Percentiles rank a stretch among this genome's conserved stretches.
Conservation (phyloP, 169 alveolate genomes). For the Plasmodium gallinaceum region DNA sequence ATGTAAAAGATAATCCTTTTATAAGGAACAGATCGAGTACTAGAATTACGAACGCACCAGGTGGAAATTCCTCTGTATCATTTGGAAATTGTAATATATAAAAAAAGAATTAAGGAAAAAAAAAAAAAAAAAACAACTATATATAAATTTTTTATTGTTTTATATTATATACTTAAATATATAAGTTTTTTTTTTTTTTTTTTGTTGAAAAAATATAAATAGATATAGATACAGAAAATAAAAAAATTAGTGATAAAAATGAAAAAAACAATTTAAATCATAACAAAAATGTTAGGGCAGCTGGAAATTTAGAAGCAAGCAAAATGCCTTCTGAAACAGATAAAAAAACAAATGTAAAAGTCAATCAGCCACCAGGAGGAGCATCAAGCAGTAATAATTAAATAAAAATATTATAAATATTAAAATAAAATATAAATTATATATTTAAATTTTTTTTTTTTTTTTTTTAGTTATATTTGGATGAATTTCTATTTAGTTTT, state of each 20-base stretch:
- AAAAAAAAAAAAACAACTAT: background rate
- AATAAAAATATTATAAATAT: background rate
- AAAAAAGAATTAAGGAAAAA: background rate
- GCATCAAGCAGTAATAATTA: constrained; percentile 81
- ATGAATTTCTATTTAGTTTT: background rate
- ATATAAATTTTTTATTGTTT: background rate
- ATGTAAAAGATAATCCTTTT: constrained; percentile 69
- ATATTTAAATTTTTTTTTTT: background rate
- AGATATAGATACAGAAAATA: constrained; percentile 22
- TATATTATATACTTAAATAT: background rate
- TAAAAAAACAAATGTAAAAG: constrained; percentile 64
- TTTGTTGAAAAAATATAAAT: background rate
- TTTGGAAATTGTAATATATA: constrained; percentile 61
- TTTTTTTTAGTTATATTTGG: constrained; percentile 19
- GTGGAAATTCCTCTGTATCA: constrained; percentile 64
- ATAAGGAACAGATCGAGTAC: constrained; percentile 64
- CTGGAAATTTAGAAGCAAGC: constrained; percentile 35
- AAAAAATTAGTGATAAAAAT: constrained; percentile 11
- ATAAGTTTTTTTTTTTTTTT: background rate
- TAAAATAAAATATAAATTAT: background rate
- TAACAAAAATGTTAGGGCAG: constrained; percentile 25
- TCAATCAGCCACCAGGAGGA: constrained; percentile 85
- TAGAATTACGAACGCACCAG: constrained; percentile 63
- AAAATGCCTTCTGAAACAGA: constrained; percentile 25
- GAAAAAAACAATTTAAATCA: constrained; percentile 1